phyloP scores from a whole-genome alignment of 805 yeast species.

The Candida coleopterorum region DNA sequence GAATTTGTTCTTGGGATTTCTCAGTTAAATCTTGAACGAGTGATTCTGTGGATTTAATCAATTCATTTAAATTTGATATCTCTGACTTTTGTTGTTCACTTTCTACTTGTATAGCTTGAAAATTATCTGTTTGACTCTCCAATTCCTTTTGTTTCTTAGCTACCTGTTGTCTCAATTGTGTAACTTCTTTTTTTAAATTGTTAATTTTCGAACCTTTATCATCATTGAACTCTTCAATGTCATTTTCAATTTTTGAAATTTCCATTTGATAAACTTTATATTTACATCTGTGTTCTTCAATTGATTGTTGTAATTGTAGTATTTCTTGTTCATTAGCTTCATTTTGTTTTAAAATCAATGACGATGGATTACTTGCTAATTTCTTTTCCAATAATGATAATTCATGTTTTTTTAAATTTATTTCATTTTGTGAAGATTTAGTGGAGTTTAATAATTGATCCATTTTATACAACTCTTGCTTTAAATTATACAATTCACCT shows the following conservation, averaged over 20 bases:
- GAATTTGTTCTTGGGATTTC: slow-evolving; percentile 7
- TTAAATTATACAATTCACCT: slow-evolving; percentile 36
- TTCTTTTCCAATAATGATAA: slow-evolving; percentile 51
- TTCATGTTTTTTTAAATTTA: slow-evolving; percentile 56
- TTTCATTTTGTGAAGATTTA: slow-evolving; percentile 51
- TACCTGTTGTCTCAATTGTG: slow-evolving; percentile 27
- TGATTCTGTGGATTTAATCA: slow-evolving; percentile 30
- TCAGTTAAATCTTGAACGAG: slow-evolving; percentile 26
- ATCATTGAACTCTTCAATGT: slow-evolving; percentile 72
- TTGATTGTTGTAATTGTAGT: slow-evolving; percentile 29
- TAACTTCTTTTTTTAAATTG: slow-evolving; percentile 53
- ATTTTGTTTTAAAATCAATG: slow-evolving; percentile 49
- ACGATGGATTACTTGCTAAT: slow-evolving; percentile 51
- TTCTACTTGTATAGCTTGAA: slow-evolving; percentile 64
- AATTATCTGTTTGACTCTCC: slow-evolving; percentile 45
- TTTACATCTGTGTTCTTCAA: slow-evolving; percentile 30
- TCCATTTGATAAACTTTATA: slow-evolving; percentile 35
- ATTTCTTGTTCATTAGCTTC: slow-evolving; percentile 46
- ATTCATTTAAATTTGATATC: slow-evolving; percentile 39
- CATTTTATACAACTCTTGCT: slow-evolving; percentile 37
- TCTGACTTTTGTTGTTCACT: slow-evolving; percentile 65
- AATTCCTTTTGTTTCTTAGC: slow-evolving; percentile 36
- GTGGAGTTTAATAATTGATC: slow-evolving; percentile 46
- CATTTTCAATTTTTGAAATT: slow-evolving; percentile 56
- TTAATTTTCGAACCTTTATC: slow-evolving; percentile 80